Evolutionary conservation across 352 stramenopile species (phyloP), one percentile per base, ranked within the genome.

Genomic region (Pythium insidiosum): DNA sequence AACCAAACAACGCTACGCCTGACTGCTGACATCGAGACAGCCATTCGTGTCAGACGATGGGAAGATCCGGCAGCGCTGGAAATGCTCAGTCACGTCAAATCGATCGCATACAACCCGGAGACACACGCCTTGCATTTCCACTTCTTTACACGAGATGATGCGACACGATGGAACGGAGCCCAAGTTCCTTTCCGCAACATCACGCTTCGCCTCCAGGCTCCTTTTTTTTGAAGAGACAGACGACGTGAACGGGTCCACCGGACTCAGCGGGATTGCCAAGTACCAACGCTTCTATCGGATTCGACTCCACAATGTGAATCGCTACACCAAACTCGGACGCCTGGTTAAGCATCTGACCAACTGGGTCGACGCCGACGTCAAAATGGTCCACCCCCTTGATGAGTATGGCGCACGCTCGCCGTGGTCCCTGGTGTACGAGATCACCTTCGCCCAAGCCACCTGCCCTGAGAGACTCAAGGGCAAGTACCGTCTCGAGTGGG

Each of bases 371-470:
- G 41, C 44, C 15, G 37, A 25, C 0, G 11, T 58, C 7, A 21
- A 38, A 10, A 47, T 47, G 13, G 42, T 10, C 0, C 19, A 41
- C 3, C 50, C 50, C 2, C 12, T 58, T 2, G 50, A 58, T 35
- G 26, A 41, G 1, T 58, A 52, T 22, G 50, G 50, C 0, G 28
- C 21, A 18, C 4, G 22, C 12, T 48, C 50, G 0, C 42, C 45
- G 0, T 48, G 43, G 7, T 58, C 50, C 0, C 5, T 58, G 5
- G 28, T 37, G n/a, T 58, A 42, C 35, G 50, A 58, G 19, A 30
- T 51, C 11, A 43, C 24, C 18, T 24, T 7, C 1, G 33, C 21
- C 4, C 42, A 9, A 1, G 2, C n/a, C 0, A 21, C 9, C 10
- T 58, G 50, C 18, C 50, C 50, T 6, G 2, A 16, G 6, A 3